phyloP scores from a whole-genome alignment of 331 rosid genomes.

The Dryas integrifolia region DNA sequence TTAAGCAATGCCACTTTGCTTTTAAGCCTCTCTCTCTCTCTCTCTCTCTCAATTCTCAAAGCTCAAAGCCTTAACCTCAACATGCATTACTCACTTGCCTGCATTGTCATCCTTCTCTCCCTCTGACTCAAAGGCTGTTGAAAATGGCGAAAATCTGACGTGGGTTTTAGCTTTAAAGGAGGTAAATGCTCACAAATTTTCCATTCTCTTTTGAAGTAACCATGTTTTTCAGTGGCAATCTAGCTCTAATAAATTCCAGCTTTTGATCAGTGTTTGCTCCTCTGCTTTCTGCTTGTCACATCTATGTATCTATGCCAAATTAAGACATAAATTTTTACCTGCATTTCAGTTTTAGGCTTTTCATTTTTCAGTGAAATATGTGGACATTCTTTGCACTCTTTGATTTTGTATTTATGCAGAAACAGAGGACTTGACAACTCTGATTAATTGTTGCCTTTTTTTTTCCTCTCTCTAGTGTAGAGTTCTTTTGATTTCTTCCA shows the following conservation, averaged over 20 bases:
- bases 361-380: no score
- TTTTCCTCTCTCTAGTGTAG: not conserved
- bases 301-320: not conserved
- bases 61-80: not conserved
- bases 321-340: not conserved
- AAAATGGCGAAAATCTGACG: constrained; percentile 15
- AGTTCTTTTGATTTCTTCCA: not conserved
- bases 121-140: constrained; percentile 10
- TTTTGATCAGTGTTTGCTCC: not conserved
- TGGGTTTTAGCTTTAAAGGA: not conserved
- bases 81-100: not conserved
- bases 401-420: not conserved
- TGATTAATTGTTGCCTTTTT: not conserved
- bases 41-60: not conserved
- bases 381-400: no score
- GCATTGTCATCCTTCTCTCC: constrained; percentile 11
- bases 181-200: constrained; percentile 6
- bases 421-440: not conserved
- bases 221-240: not conserved
- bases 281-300: not conserved
- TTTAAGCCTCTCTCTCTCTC: not conserved
- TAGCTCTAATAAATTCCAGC: not conserved
- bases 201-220: not conserved
- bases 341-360: not conserved
- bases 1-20: not conserved